Base-by-base conservation (phyloP, 495 filamentous ascomycete genomes). In the Tetracladium setigerum region DNA sequence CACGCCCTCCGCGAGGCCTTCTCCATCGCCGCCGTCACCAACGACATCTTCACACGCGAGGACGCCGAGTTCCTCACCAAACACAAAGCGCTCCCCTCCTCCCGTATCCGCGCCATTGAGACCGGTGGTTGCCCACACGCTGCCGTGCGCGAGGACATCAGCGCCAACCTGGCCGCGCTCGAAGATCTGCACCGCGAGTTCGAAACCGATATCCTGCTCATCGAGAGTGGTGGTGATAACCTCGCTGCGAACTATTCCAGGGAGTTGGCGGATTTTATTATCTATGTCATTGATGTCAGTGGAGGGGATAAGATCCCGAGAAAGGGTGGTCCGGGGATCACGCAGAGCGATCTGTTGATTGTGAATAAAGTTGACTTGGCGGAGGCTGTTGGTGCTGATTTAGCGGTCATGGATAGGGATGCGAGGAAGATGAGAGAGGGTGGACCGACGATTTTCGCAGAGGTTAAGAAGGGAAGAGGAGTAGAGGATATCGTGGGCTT, bases 1-100 rank as follows among this genome's bases (percentile, higher is more conserved):
- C 82, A 74, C 27, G 81, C 82, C 24, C 78, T 98, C 2, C 82
- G 92, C 30, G 68, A 79, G 39, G 61, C 75, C 19, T 87, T 87
- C 72, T 88, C 82, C 58, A 83, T 98, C 55, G 92, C 92, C 4
- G 92, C 90, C 33, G 90, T 98, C 2, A 98, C 92, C 24, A 98
- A 98, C 72, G 92, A 98, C 71, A 97, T 97, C 74, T 98, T 98
- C 77, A 97, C 92, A 19, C 85, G 86, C 50, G 92, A 98, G 71
- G 92, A 98, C 69, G 87, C 87, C 67, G 92, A 97, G 61, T 98
- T 98, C 76, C 84, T 98, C 0, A 90, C 86, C 45, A 79, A 81
- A 36, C 76, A 95, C 76, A 66, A 74, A 50, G 92, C 92, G 22
- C 85, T 98, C 0, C 83, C 91, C 0, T 69, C 90, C 0, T 53